These are phyloP conservation scores for Geotrichum candidum DNA, from an alignment of 1,139 yeast genomes.

Conservation along the genomic window DNA sequence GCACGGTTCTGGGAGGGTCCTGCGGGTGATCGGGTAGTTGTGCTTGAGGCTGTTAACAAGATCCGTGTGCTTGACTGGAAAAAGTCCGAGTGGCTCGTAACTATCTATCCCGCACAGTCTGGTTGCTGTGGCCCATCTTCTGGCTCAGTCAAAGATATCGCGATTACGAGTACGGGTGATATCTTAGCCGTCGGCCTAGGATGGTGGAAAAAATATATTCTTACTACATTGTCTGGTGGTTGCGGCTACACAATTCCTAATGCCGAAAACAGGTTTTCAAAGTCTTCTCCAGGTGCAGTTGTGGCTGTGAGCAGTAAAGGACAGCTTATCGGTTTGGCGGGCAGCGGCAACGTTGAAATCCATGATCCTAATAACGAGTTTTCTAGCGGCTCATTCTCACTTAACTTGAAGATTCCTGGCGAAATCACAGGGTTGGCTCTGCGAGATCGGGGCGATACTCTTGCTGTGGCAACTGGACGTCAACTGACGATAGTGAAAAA, in stretches of 20 bases:
- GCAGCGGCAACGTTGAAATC: constrained; percentile 2
- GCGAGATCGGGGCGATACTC: constrained; percentile 13
- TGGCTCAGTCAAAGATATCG: constrained; percentile 27
- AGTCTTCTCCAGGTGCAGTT: background rate
- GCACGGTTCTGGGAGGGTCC: constrained; percentile 35
- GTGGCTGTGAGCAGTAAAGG: constrained; percentile 6
- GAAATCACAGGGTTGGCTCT: constrained; percentile 16
- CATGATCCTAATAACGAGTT: constrained; percentile 10
- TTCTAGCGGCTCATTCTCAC: background rate
- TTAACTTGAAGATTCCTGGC: constrained; percentile 11
- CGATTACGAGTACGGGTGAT: constrained; percentile 25
- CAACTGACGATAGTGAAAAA: constrained; percentile 12
- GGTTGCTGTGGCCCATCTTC: constrained; percentile 22
- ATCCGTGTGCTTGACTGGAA: constrained; percentile 35
- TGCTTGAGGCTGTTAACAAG: constrained; percentile 33
- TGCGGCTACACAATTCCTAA: constrained; percentile 28
- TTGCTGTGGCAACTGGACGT: constrained; percentile 16
- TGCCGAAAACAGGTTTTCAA: constrained; percentile 19
- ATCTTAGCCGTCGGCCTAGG: constrained; percentile 35
- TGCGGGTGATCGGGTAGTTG: constrained; percentile 32
- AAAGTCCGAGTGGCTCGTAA: constrained; percentile 30
- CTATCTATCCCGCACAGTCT: constrained; percentile 30
- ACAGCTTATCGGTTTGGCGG: constrained; percentile 7
- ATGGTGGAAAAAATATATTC: constrained; percentile 34
- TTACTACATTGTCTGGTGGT: constrained; percentile 26